phyloP scores from a whole-genome alignment of 2,329 filamentous ascomycete species.

The Exophiala oligosperma region DNA sequence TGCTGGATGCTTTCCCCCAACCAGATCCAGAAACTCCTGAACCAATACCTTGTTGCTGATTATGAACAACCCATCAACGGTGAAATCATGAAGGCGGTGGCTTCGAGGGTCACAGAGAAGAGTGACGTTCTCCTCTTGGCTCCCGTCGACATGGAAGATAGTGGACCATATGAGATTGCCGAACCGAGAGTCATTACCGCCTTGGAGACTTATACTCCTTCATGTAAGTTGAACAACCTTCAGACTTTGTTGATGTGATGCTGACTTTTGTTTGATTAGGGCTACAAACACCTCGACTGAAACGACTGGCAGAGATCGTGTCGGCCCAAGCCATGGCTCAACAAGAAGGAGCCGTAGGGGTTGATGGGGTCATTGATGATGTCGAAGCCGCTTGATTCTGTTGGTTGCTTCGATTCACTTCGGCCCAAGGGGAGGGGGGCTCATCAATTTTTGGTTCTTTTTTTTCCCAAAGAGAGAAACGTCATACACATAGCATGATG shows the following conservation, averaged over 20 bases:
- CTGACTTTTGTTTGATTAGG: slow-evolving; percentile 53
- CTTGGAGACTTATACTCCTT: slow-evolving; percentile 95
- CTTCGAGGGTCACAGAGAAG: slow-evolving; percentile 95
- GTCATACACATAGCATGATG: too few relatives aligned
- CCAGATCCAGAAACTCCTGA: slow-evolving; percentile 97
- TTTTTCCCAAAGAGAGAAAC: too few relatives aligned
- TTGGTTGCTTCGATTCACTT: too few relatives aligned
- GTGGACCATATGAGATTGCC: slow-evolving; percentile 96
- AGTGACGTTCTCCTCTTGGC: slow-evolving; percentile 91
- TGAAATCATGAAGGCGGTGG: slow-evolving; percentile 99
- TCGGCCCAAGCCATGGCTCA: slow-evolving; percentile 94
- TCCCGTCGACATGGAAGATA: slow-evolving; percentile 98
- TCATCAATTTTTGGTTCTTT: too few relatives aligned
- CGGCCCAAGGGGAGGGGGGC: too few relatives aligned
- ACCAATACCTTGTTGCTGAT: slow-evolving; percentile 97
- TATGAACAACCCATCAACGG: slow-evolving; percentile 99
- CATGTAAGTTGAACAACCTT: slow-evolving; percentile 65
- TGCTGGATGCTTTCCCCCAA: slow-evolving; percentile 96
- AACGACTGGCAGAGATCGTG: slow-evolving; percentile 96
- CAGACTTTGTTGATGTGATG: slow-evolving; percentile 2
- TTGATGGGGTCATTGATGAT: slow-evolving; percentile 31
- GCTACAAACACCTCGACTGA: slow-evolving; percentile 93
- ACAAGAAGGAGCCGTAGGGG: slow-evolving; percentile 75
- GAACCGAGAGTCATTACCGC: slow-evolving; percentile 95
- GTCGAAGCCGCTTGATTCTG: slow-evolving; percentile 12